Conservation (phyloP, 129 eudicot species). For the Artemisia annua region DNA sequence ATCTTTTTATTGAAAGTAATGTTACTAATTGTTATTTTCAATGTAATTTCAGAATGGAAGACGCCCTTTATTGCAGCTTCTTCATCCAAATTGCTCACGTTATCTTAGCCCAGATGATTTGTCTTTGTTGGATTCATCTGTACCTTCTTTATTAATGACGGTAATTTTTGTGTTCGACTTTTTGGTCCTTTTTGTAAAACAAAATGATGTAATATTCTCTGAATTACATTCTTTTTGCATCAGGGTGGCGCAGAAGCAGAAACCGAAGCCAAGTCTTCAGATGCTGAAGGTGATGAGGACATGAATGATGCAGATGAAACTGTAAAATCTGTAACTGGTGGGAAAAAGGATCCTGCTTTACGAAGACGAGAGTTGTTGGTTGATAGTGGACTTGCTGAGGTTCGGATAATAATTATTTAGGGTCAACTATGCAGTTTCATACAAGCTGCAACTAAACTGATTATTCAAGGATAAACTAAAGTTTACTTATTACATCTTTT, state of each 20-base stretch:
- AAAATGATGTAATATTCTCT: neutral
- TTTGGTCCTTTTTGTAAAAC: neutral
- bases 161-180: slow-evolving; percentile 21
- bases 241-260: slow-evolving; percentile 46
- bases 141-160: slow-evolving; percentile 66
- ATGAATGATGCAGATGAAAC: slow-evolving; percentile 39
- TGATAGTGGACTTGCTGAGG: slow-evolving; percentile 97
- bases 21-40: slow-evolving; percentile 1
- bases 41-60: slow-evolving; percentile 56
- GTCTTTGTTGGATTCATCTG: slow-evolving; percentile 52
- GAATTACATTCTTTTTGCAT: neutral
- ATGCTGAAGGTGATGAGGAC: slow-evolving; percentile 47
- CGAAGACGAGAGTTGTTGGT: slow-evolving; percentile 77
- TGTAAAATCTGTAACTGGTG: slow-evolving; percentile 44
- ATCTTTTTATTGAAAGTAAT: too few relatives aligned
- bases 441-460: neutral
- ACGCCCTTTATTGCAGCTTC: slow-evolving; percentile 82
- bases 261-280: slow-evolving; percentile 32
- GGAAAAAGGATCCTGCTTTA: slow-evolving; percentile 74
- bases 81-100: slow-evolving; percentile 81
- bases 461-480: neutral
- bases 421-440: neutral
- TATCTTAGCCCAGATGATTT: slow-evolving; percentile 84
- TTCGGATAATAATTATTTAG: slow-evolving; percentile 43
- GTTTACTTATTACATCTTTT: too few relatives aligned